A percentile compares a stretch with the other conserved stretches of the same genome.
phyloP scores from a whole-genome alignment of 2,329 filamentous ascomycete genomes.

The Verticillium klebahnii region DNA sequence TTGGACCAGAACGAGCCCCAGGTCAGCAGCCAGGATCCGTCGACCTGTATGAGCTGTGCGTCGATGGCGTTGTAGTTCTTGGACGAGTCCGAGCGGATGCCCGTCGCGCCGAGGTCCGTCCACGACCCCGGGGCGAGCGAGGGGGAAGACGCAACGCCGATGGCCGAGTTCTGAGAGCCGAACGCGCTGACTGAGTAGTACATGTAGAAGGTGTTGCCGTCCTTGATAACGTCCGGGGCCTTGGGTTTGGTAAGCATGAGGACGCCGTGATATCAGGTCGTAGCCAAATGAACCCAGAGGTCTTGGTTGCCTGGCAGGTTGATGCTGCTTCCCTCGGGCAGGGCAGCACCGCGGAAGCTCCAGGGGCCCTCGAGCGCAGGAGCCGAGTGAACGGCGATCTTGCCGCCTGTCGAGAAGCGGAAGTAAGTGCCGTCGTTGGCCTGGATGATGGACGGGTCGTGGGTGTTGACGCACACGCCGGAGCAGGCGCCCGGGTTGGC shows the following conservation, averaged over 20 bases:
- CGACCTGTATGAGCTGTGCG: constrained; percentile 40
- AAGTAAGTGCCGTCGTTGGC: constrained; percentile 36
- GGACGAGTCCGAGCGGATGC: constrained; percentile 37
- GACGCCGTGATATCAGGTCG: not conserved
- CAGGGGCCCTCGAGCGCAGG: constrained; percentile 34
- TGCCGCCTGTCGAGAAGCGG: constrained; percentile 35
- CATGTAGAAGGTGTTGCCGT: constrained; percentile 59
- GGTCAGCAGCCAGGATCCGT: constrained; percentile 38
- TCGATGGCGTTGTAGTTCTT: constrained; percentile 59
- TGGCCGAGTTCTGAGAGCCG: constrained; percentile 55
- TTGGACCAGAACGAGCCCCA: constrained; percentile 68
- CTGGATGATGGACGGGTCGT: constrained; percentile 33
- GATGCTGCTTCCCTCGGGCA: constrained; percentile 33
- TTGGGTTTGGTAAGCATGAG: constrained; percentile 17
- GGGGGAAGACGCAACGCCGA: constrained; percentile 46
- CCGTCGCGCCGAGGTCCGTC: constrained; percentile 54
- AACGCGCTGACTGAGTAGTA: constrained; percentile 64
- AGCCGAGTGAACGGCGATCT: constrained; percentile 33
- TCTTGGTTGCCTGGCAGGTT: constrained; percentile 33
- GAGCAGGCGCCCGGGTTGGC: constrained; percentile 30
- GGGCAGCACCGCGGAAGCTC: constrained; percentile 34
- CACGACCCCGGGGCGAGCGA: constrained; percentile 50
- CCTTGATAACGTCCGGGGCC: constrained; percentile 58
- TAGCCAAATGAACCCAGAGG: constrained; percentile 30
- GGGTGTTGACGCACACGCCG: constrained; percentile 28